Base-by-base conservation (phyloP, 768 basidiomycete species). In the Tricholoma flavovirens region DNA sequence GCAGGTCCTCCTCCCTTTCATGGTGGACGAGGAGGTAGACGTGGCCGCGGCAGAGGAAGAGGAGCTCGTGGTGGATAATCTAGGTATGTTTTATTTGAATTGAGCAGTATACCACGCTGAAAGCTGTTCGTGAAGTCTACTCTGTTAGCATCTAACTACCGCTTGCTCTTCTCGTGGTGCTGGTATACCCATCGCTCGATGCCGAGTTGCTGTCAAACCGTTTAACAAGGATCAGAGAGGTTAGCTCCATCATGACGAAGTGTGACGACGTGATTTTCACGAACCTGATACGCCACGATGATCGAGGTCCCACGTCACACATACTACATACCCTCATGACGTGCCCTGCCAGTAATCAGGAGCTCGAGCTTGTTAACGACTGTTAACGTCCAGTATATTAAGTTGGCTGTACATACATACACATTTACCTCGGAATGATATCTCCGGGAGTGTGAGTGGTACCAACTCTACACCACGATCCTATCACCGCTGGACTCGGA, bases 1-100 rank as follows among this genome's bases (percentile, higher is more conserved):
- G 17, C 33, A 17, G 45, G 35, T 30, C 38, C 30, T 43, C 53
- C 38, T 17, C 32, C 43, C 17, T 32, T 49, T 32, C 43, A 53
- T 42, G 59, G 57, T 48, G 49, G 55, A 22, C 30, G 56, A 36
- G 57, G 59, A 5, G 43, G 50, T 5, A 45, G 62, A 35, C 53
- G 63, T 7, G 61, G 63, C 12, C 51, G 63, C 8, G 63, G 61
- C 4, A 53, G 59, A 30, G 63, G 61, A 30, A 51, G 60, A n/a
- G 62, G 60, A 24, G 51, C 56, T n/a, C 42, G 56, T 21, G 51
- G 56, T 24, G 52, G 56, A 24, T 48, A 19, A 55, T 6, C 40
- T 17, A 17, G 12, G 26, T 29, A 30, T 29, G 46, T 49, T 45
- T 5, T 19, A 45, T 24, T 12, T 12, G 22, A 22, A 12, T 12